phyloP scores from a whole-genome alignment of 2,329 filamentous ascomycete genomes.

The Aspergillus neoniger region DNA sequence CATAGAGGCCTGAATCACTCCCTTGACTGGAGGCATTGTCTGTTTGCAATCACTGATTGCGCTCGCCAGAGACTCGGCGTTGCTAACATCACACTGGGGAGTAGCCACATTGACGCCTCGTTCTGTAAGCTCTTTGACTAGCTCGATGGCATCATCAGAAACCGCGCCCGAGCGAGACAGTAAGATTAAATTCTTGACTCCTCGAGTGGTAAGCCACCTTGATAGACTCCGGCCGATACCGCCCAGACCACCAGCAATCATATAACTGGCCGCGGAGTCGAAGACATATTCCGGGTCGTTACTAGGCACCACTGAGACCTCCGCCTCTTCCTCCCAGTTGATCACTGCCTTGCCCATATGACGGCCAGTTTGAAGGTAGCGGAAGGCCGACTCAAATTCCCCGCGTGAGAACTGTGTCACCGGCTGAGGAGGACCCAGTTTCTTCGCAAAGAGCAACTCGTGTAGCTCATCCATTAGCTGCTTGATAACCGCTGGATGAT shows the following conservation, averaged over 20 bases:
- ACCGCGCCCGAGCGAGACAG: constrained; percentile 20
- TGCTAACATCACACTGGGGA: constrained; percentile 5
- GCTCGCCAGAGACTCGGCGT: constrained; percentile 3
- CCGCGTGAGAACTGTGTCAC: neutral
- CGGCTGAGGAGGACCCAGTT: neutral
- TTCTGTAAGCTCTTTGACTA: neutral
- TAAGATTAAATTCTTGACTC: constrained; percentile 22
- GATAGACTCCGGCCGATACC: constrained; percentile 26
- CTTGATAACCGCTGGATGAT: neutral
- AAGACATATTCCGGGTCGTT: constrained; percentile 7
- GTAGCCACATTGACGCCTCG: neutral
- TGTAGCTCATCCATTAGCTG: neutral
- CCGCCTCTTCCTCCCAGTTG: neutral
- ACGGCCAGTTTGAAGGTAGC: neutral
- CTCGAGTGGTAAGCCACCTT: constrained; percentile 25
- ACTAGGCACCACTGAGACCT: neutral
- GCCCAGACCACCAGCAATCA: constrained; percentile 28
- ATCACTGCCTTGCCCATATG: neutral
- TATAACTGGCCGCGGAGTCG: constrained; percentile 18
- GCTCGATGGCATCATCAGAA: constrained; percentile 7
- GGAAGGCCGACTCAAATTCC: neutral
- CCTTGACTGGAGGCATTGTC: constrained; percentile 18
- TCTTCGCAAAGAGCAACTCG: neutral
- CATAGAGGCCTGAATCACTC: constrained; percentile 30
- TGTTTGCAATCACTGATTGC: constrained; percentile 14